Base-by-base conservation (phyloP, 1,139 yeast species). In the Trichomonascaceae sp. region DNA sequence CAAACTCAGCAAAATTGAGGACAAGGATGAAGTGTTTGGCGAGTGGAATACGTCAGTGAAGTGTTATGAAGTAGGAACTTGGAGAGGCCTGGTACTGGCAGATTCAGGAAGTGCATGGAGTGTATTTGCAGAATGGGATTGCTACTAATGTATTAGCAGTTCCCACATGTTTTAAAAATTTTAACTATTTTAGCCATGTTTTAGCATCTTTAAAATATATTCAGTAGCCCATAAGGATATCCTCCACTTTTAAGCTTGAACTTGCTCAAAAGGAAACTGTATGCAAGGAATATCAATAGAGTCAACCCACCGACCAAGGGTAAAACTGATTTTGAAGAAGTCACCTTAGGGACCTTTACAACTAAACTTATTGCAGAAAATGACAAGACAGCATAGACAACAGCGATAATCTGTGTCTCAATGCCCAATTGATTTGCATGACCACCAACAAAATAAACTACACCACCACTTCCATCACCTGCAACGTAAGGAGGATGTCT, bases 101-200 rank as follows among this genome's bases (percentile, higher is more conserved):
- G 95, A 88, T 62, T 80, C 84, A 50, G 90, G 90, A 3, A 79
- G 80, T 58, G 85, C 93, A 54, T 88, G 96, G 91, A 86, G 90
- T 63, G 90, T 87, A 6, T 89, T 88, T 71, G 91, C 96, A 10
- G 96, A 89, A 69, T 93, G 99, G 99, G 77, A 77, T 47, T 86
- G 95, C 67, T 61, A 67, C 43, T 74, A 63, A 58, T 44, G 7
- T 9, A 17, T 27, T 18, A 18, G 48, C 47, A 49, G 20, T 38
- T 12, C 12, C 39, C 36, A 43, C 36, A 17, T 50, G 27, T 17
- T 19, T 43, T 43, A 8, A 41, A 13, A 43, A 13, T 15, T 43
- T 43, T 43, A 17, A 43, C 43, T 36, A 36, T 36, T 20, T 47
- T 13, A 13, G 30, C 24, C 27, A 32, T 36, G 17, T n/a, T 24